Base-by-base conservation (phyloP, 2,329 filamentous ascomycete genomes). In the Venturia aucupariae region DNA sequence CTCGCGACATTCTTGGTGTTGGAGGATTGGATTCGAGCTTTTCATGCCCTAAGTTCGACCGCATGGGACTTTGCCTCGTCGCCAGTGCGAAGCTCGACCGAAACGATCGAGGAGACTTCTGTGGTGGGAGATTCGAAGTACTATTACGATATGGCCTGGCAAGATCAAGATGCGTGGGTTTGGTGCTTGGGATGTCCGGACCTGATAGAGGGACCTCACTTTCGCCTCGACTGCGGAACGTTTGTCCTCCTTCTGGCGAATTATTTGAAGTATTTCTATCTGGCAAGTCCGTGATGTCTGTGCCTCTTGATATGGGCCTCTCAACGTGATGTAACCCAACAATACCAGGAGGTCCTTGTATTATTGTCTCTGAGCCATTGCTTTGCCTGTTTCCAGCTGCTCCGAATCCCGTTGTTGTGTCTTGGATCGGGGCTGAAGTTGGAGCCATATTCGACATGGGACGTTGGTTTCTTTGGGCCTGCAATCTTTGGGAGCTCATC, bases 401-500 rank as follows among this genome's bases (percentile, higher is more conserved):
- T n/a, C 67, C 65, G 48, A 57, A 39, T 65, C 67, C 42, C 17
- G 22, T 75, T 74, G 66, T 65, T 71, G 10, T 70, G 66, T 51
- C 70, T 70, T 64, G 68, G 35, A 72, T 73, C 62, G 68, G 72
- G 62, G 44, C 41, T 54, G 61, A 46, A 38, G 61, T 46, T 8
- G 46, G 51, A 7, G 72, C 74, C 51, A 75, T 71, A 22, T 74
- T 67, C 30, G 73, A 75, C 35, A 72, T 76, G 44, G 80, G 81
- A 59, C 80, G 79, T 69, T 80, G 84, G 67, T 87, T 86, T 74
- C 93, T 83, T 76, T 97, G 94, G 64, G 92, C 92, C 77, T 97
- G 93, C 61, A 97, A 80, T 74, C 91, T 89, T 74, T 96, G 92
- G 30, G 93, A 96, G 77, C 92, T 97, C 91, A 99, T 96, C 46